Conservation (phyloP, 495 filamentous ascomycete genomes). For the Penicillium paxilli region DNA sequence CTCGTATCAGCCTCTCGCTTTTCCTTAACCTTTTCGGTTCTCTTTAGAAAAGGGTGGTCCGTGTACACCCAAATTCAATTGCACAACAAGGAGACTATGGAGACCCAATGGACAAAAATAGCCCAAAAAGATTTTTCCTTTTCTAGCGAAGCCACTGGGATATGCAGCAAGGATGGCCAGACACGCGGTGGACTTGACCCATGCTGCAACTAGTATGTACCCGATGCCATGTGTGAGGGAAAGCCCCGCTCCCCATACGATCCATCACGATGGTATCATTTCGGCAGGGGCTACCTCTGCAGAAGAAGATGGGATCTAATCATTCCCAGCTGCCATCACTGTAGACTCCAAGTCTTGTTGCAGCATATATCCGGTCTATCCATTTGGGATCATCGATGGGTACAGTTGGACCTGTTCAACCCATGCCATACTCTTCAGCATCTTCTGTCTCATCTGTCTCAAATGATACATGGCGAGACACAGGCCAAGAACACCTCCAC, state of each 20-base stretch:
- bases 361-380: background rate
- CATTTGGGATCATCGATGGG: background rate
- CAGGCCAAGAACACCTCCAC: constrained; percentile 3
- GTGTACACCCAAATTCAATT: constrained; percentile 6
- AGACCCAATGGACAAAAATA: constrained; percentile 22
- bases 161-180: constrained; percentile 14
- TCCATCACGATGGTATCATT: constrained; percentile 12
- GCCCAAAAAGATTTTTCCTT: constrained; percentile 11
- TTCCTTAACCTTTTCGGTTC: constrained; percentile 12
- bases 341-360: background rate
- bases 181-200: constrained; percentile 18
- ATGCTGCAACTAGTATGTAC: constrained; percentile 7
- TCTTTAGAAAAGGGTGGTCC: background rate
- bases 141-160: constrained; percentile 9
- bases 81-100: background rate
- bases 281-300: background rate
- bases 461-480: constrained; percentile 9
- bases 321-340: background rate
- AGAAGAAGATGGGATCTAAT: background rate
- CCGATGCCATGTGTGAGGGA: constrained; percentile 21
- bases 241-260: constrained; percentile 17
- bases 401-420: background rate
- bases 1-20: constrained; percentile 15
- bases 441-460: background rate
- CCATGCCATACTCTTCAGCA: background rate